A percentile compares a stretch with the other conserved stretches of the same genome.
phyloP scores from a whole-genome alignment of 768 basidiomycete species.

The Candolleomyces eurysporus region DNA sequence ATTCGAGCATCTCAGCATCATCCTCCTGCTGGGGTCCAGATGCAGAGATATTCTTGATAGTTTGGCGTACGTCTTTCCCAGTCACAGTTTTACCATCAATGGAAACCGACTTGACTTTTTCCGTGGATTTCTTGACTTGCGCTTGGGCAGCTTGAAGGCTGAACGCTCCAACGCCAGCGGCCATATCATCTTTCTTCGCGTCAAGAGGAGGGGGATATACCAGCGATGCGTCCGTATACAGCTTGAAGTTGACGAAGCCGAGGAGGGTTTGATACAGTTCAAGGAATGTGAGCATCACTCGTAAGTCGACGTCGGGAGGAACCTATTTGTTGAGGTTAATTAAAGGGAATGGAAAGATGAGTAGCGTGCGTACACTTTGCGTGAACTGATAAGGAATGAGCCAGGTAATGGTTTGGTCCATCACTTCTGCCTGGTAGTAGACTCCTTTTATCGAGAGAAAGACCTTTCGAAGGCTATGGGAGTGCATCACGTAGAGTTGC shows the following conservation, averaged over 20 bases:
- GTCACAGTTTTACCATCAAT: slow-evolving; percentile 44
- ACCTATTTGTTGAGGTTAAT: slow-evolving; percentile 47
- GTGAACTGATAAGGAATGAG: slow-evolving; percentile 97
- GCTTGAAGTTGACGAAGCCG: slow-evolving; percentile 94
- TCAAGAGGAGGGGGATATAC: slow-evolving; percentile 96
- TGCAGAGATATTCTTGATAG: slow-evolving; percentile 53
- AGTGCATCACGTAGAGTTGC: slow-evolving; percentile 94
- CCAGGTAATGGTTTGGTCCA: slow-evolving; percentile 94
- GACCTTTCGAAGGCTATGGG: slow-evolving; percentile 78
- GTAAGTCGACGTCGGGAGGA: slow-evolving; percentile 92
- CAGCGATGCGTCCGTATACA: slow-evolving; percentile 92
- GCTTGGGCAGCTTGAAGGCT: slow-evolving; percentile 55
- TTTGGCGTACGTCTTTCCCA: slow-evolving; percentile 55
- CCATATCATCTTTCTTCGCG: slow-evolving; percentile 73
- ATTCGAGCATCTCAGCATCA: slow-evolving; percentile 37
- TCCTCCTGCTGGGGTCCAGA: slow-evolving; percentile 23
- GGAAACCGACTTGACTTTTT: slow-evolving; percentile 49
- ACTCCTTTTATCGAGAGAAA: slow-evolving; percentile 98
- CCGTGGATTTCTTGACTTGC: slow-evolving; percentile 30
- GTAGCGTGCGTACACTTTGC: slow-evolving; percentile 63
- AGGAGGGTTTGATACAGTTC: slow-evolving; percentile 97
- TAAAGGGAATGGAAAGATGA: slow-evolving; percentile 9
- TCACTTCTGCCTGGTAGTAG: slow-evolving; percentile 94
- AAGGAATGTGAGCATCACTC: slow-evolving; percentile 97
- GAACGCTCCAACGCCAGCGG: slow-evolving; percentile 88